Evolutionary conservation across 1,284 basidiomycete species (phyloP).

Genomic region (Sporisorium reilianum): DNA sequence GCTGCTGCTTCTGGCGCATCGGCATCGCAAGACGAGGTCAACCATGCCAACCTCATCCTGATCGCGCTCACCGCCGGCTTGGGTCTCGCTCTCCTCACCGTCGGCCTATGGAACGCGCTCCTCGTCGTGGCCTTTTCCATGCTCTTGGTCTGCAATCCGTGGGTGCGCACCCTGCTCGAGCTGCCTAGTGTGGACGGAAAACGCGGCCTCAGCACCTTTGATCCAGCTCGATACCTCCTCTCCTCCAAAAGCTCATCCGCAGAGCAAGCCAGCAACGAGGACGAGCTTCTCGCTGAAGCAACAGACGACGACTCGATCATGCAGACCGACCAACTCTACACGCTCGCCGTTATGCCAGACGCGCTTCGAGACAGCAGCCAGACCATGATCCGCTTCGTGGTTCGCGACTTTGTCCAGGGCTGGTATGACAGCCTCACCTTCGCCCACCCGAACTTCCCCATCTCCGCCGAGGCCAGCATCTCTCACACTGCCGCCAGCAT

Average conservation of each 20-base stretch:
- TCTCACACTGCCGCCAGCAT: slow-evolving; percentile 52
- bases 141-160: slow-evolving; percentile 59
- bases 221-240: slow-evolving; percentile 45
- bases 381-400: slow-evolving; percentile 46
- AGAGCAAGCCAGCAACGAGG: slow-evolving; percentile 4
- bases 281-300: background rate
- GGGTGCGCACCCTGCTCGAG: slow-evolving; percentile 62
- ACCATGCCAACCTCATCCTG: slow-evolving; percentile 25
- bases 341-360: slow-evolving; percentile 41
- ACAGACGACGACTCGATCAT: slow-evolving; percentile 13
- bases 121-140: slow-evolving; percentile 34
- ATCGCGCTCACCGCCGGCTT: slow-evolving; percentile 39
- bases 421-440: slow-evolving; percentile 63
- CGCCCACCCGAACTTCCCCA: slow-evolving; percentile 55
- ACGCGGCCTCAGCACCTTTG: slow-evolving; percentile 30
- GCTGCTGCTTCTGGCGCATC: background rate
- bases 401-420: slow-evolving; percentile 59
- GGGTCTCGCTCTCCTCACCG: slow-evolving; percentile 30
- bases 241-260: slow-evolving; percentile 13
- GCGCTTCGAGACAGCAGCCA: slow-evolving; percentile 43
- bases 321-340: slow-evolving; percentile 22
- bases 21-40: slow-evolving; percentile 15
- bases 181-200: slow-evolving; percentile 40
- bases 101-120: slow-evolving; percentile 40
- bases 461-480: slow-evolving; percentile 53